Percentiles rank a stretch among this genome's conserved stretches.
phyloP scores from a whole-genome alignment of 352 stramenopile species.

The Lagenidium giganteum region DNA sequence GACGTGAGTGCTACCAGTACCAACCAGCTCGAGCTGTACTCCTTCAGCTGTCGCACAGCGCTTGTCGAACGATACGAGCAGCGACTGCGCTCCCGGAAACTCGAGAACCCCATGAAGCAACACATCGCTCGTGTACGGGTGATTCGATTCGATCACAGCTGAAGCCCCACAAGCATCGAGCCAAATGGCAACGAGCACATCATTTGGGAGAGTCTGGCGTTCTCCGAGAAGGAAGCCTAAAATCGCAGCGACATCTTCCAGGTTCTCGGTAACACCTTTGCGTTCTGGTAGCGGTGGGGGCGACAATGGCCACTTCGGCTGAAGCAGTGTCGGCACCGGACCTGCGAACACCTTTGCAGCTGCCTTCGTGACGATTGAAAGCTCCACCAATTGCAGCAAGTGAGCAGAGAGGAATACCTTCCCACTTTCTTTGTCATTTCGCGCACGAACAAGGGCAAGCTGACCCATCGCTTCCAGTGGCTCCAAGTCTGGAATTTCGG shows the following conservation, averaged over 20 bases:
- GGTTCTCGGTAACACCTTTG: conserved; percentile 28
- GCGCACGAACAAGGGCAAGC: conserved; percentile 50
- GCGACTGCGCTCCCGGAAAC: conserved; percentile 46
- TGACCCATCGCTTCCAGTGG: conserved; percentile 55
- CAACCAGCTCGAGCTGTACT: conserved; percentile 14
- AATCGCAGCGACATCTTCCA: conserved; percentile 51
- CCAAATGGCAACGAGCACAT: conserved; percentile 68
- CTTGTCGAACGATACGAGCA: conserved; percentile 64
- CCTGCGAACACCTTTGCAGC: conserved; percentile 16
- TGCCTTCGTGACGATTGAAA: conserved; percentile 47
- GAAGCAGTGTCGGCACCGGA: too few relatives aligned
- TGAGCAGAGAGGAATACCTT: conserved; percentile 74
- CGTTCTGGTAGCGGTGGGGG: too few relatives aligned
- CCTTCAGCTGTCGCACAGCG: conserved; percentile 36
- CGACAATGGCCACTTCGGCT: too few relatives aligned
- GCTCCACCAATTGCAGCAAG: conserved; percentile 72
- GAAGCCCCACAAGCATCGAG: conserved; percentile 69
- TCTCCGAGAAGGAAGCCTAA: conserved; percentile 60
- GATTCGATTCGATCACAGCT: conserved; percentile 50
- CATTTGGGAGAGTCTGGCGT: conserved; percentile 30
- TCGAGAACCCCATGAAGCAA: conserved; percentile 28
- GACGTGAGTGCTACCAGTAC: conserved; percentile 10
- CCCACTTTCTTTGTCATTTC: conserved; percentile 44
- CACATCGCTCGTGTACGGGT: conserved; percentile 40
- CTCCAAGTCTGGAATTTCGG: conserved; percentile 56